Percentiles rank a stretch among this genome's conserved stretches.
phyloP scores from a whole-genome alignment of 768 basidiomycete species.

The Boletus rubroflammeus region DNA sequence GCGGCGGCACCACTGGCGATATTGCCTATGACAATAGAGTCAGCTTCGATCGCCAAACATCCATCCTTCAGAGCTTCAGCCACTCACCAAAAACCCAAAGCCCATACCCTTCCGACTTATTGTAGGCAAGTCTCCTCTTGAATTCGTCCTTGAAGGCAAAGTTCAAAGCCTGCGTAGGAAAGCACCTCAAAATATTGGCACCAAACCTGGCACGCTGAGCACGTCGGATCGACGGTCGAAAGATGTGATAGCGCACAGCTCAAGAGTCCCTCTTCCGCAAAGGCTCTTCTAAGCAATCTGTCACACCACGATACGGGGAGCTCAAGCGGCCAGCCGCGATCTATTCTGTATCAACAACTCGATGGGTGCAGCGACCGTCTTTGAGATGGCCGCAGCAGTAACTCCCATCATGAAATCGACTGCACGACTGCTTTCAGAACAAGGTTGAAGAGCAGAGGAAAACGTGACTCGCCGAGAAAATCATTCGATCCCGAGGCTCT shows the following conservation, averaged over 20 bases:
- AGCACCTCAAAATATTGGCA: conserved; percentile 43
- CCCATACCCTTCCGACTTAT: conserved; percentile 35
- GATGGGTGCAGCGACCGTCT: conserved; percentile 39
- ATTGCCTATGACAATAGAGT: conserved; percentile 30
- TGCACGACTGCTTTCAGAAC: conserved; percentile 11
- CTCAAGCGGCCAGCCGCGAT: conserved; percentile 34
- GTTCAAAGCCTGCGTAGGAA: conserved; percentile 45
- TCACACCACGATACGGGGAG: conserved; percentile 36
- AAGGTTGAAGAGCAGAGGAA: neutral
- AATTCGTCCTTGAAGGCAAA: conserved; percentile 47
- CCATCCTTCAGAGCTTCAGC: neutral
- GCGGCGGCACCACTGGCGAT: conserved; percentile 42
- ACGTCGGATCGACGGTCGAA: neutral
- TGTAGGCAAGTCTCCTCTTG: conserved; percentile 37
- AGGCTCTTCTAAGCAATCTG: conserved; percentile 33
- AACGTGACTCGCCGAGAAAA: conserved; percentile 17
- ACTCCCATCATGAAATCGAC: conserved; percentile 39
- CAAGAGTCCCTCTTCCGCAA: conserved; percentile 35
- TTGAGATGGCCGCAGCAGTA: conserved; percentile 34
- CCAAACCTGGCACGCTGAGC: conserved; percentile 33
- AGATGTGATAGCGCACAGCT: conserved; percentile 30
- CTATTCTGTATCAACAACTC: conserved; percentile 39
- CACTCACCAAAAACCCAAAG: conserved; percentile 35
- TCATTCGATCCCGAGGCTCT: conserved; percentile 3
- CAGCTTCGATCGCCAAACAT: neutral